Evolutionary conservation across 192 early-diverging fungal species (phyloP).

Genomic region (Dimargaris cristalligena): DNA sequence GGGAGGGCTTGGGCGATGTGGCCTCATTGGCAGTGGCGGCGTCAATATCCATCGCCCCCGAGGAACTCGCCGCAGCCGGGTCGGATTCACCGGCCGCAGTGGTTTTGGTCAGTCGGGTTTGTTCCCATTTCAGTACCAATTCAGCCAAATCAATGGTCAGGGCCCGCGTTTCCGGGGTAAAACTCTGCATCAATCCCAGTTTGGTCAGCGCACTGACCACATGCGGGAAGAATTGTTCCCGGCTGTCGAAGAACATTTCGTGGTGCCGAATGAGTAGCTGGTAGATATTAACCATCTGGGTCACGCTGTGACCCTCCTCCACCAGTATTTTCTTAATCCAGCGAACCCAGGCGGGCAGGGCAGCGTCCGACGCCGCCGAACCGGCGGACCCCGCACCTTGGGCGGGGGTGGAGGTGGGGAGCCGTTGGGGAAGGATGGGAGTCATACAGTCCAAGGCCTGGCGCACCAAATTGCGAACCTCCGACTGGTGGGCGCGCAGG

Average conservation of each 20-base stretch:
- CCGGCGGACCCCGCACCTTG: constrained; percentile 12
- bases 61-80: too few relatives aligned
- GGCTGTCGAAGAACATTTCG: constrained; percentile 74
- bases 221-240: constrained; percentile 78
- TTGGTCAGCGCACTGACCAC: constrained; percentile 74
- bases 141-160: constrained; percentile 83
- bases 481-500: constrained; percentile 75
- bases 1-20: not conserved
- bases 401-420: constrained; percentile 29
- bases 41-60: not conserved
- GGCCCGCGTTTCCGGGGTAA: constrained; percentile 66
- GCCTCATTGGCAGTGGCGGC: not conserved
- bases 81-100: constrained; percentile 16
- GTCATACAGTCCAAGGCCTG: constrained; percentile 89
- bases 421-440: constrained; percentile 74
- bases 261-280: constrained; percentile 79
- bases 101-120: constrained; percentile 31
- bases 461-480: constrained; percentile 71
- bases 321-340: constrained; percentile 76
- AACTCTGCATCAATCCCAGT: constrained; percentile 69
- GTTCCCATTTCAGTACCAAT: constrained; percentile 83
- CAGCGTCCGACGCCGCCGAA: too few relatives aligned
- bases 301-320: constrained; percentile 83
- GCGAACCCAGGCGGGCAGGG: constrained; percentile 67
- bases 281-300: constrained; percentile 82